Conservation (phyloP, 495 filamentous ascomycete species). For the Podospora australis region DNA sequence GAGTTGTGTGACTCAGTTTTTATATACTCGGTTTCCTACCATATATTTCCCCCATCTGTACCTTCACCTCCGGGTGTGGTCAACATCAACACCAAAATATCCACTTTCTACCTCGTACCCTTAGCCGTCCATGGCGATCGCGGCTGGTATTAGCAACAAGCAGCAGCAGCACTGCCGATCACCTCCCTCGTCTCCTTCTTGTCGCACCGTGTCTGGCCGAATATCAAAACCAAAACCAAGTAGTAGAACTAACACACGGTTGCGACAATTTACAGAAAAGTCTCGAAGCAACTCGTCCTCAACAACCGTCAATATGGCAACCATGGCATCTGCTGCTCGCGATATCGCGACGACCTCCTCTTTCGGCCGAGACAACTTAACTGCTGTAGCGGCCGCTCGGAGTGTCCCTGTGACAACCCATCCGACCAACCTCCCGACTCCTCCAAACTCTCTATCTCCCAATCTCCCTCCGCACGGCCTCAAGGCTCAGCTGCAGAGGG, state of each 20-base stretch:
- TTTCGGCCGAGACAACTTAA: slow-evolving; percentile 55
- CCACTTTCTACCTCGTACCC: no score
- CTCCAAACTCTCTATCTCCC: slow-evolving; percentile 94
- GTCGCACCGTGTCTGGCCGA: slow-evolving; percentile 18
- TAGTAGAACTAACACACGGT: slow-evolving; percentile 17
- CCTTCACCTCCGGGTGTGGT: background rate
- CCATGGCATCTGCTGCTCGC: slow-evolving; percentile 53
- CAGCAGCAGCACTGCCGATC: slow-evolving; percentile 4
- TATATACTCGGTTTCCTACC: background rate
- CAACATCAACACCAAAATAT: no score
- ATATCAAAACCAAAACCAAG: slow-evolving; percentile 4
- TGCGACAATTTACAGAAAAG: slow-evolving; percentile 32
- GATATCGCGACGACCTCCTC: slow-evolving; percentile 60
- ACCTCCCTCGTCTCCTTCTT: slow-evolving; percentile 3
- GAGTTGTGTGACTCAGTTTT: slow-evolving; percentile 17
- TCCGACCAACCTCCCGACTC: slow-evolving; percentile 76
- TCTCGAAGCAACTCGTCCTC: slow-evolving; percentile 40
- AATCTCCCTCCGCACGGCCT: slow-evolving; percentile 76
- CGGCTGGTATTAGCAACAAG: slow-evolving; percentile 4
- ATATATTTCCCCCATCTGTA: background rate
- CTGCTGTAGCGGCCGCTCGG: slow-evolving; percentile 54
- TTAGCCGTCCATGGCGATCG: slow-evolving; percentile 4
- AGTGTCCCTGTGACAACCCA: slow-evolving; percentile 51
- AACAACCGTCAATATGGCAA: slow-evolving; percentile 50
- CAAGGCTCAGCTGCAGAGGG: slow-evolving; percentile 53